phyloP scores from a whole-genome alignment of 2,329 filamentous ascomycete genomes.

The Claviceps pazoutovae region DNA sequence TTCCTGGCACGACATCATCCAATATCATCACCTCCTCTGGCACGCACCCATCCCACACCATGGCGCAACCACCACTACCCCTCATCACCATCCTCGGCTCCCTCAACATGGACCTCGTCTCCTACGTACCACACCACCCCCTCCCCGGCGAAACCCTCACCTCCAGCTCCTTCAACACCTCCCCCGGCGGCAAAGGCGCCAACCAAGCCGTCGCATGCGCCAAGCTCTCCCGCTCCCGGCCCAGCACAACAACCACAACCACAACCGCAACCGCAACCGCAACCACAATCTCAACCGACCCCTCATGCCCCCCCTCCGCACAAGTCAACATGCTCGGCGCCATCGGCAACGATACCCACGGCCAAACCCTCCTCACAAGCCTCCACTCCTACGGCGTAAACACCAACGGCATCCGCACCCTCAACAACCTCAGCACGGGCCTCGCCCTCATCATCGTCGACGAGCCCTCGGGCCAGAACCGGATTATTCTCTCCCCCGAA shows the following conservation, averaged over 20 bases:
- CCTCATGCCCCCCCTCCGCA: background rate
- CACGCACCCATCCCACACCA: background rate
- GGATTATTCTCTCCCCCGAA: conserved; percentile 60
- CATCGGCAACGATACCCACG: conserved; percentile 57
- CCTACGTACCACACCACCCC: conserved; percentile 72
- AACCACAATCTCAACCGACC: background rate
- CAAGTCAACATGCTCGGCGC: conserved; percentile 46
- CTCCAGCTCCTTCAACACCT: conserved; percentile 61
- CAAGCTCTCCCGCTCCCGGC: conserved; percentile 50
- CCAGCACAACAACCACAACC: background rate
- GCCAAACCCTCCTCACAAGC: conserved; percentile 40
- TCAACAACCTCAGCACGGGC: conserved; percentile 34
- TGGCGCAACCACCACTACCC: conserved; percentile 15
- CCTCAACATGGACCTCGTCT: conserved; percentile 88
- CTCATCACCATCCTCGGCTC: conserved; percentile 78
- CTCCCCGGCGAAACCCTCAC: conserved; percentile 78
- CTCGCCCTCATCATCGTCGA: conserved; percentile 67
- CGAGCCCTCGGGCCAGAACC: conserved; percentile 57
- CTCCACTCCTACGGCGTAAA: conserved; percentile 50
- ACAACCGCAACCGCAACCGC: background rate
- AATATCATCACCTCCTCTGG: background rate
- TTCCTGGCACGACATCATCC: too few relatives aligned
- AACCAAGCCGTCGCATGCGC: conserved; percentile 89
- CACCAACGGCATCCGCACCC: conserved; percentile 32
- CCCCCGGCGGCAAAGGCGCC: conserved; percentile 83